A percentile compares a stretch with the other conserved stretches of the same genome.
phyloP scores from a whole-genome alignment of 306 rosid species.

The Cucumis hystrix region DNA sequence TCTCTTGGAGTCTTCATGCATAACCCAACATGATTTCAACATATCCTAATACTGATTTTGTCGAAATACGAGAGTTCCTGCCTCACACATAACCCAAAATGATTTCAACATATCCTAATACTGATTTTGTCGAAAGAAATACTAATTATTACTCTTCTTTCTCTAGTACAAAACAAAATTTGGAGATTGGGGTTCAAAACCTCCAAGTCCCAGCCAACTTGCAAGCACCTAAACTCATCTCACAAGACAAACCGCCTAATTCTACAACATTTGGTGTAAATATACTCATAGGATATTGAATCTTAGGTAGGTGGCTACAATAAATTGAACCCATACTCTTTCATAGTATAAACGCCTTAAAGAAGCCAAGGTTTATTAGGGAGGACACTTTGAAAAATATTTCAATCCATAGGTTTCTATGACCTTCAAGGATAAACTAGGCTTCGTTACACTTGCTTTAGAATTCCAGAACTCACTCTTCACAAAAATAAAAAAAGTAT shows the following conservation, averaged over 20 bases:
- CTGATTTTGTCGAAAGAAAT: not conserved
- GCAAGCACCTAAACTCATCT: too few relatives aligned
- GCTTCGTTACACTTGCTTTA: not conserved
- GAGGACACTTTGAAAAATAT: not conserved
- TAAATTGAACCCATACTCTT: not conserved
- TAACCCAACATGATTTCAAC: not conserved
- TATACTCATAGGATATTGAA: too few relatives aligned
- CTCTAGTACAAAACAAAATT: not conserved
- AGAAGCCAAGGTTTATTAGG: not conserved
- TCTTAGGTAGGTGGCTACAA: too few relatives aligned
- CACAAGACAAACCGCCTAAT: too few relatives aligned
- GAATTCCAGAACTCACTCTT: not conserved
- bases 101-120: not conserved
- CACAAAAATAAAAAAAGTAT: not conserved
- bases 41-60: too few relatives aligned
- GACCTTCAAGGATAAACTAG: not conserved
- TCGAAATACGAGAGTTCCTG: not conserved
- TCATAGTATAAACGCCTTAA: not conserved
- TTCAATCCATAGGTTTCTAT: not conserved
- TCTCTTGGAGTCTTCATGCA: not conserved
- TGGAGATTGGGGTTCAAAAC: not conserved
- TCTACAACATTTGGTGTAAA: too few relatives aligned
- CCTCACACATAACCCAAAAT: not conserved
- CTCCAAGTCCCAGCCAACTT: too few relatives aligned
- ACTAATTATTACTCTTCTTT: not conserved